Percentiles rank a stretch among this genome's conserved stretches.
phyloP scores from a whole-genome alignment of 495 filamentous ascomycete genomes.

The Penicillium crystallinum region DNA sequence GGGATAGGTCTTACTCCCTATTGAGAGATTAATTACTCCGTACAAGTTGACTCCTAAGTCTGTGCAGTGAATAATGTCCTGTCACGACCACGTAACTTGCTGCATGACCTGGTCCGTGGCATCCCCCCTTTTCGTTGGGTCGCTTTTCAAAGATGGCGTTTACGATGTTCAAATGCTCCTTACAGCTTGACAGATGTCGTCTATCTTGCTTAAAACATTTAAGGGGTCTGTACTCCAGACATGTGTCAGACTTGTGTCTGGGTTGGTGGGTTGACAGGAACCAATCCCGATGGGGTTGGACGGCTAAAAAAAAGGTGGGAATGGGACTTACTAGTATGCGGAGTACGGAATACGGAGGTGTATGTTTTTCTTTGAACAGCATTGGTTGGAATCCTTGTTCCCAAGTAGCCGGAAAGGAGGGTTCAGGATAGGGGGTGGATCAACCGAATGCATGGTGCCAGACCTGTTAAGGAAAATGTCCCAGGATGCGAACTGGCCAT shows the following conservation, averaged over 20 bases:
- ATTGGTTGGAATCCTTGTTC: neutral
- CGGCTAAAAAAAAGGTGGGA: too few species aligned
- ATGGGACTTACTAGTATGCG: too few species aligned
- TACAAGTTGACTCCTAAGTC: neutral
- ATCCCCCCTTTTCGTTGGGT: conserved; percentile 6
- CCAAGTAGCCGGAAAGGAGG: neutral
- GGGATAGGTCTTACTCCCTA: neutral
- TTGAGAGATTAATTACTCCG: neutral
- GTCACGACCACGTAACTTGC: conserved; percentile 6
- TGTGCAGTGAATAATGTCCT: neutral
- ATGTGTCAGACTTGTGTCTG: conserved; percentile 1
- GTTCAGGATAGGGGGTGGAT: conserved; percentile 10
- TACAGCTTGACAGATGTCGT: neutral
- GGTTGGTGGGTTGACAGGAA: conserved; percentile 6
- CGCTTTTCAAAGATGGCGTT: conserved; percentile 2
- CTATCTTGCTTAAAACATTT: neutral
- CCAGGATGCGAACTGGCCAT: too few species aligned
- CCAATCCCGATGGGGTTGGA: neutral
- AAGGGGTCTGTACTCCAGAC: neutral
- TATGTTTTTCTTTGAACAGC: too few species aligned
- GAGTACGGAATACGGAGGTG: too few species aligned
- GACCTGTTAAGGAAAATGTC: conserved; percentile 9
- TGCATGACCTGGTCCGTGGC: conserved; percentile 4
- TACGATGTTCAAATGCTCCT: conserved; percentile 5
- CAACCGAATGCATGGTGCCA: conserved; percentile 10